Base-by-base conservation (phyloP, 2,329 filamentous ascomycete genomes). In the Phialemoniopsis sp. region DNA sequence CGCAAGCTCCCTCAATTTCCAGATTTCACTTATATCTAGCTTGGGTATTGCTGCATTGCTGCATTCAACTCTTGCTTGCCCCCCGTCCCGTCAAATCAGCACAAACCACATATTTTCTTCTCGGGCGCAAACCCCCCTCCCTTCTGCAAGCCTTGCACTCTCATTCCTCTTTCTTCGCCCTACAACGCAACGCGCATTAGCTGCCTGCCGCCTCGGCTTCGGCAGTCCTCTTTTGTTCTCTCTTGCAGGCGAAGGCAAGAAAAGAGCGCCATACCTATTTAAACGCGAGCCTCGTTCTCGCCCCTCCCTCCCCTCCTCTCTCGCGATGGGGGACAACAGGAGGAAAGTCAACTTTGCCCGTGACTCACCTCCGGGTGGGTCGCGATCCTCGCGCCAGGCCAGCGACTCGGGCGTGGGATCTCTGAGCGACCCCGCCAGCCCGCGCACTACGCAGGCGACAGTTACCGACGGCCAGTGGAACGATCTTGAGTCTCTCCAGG, bases 361-460 rank as follows among this genome's bases (percentile, higher is more conserved):
- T 34, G 47, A 52, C 36, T 56, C 54, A 29, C 52, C 54, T 38
- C 42, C 46, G 42, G 48, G 52, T 38, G 54, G 49, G 46, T 52
- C 50, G 35, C 45, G 45, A 21, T 48, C 49, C 45, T 55, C 56
- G 35, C 47, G 55, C 34, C 52, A 54, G 29, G 49, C 52, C 33
- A 58, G 53, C 48, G 58, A 60, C 42, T 60, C 56, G 10, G 59
- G 55, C 29, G 47, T 54, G 36, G 57, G 54, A 46, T 59, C 57
- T 40, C 52, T 55, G 40, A 60, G 53, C 46, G 56, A 56, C 43
- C 51, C 52, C 35, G 54, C 55, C 38, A 54, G 50, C 45, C 49
- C 50, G 33, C 31, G 48, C 17, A 48, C 53, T 36, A 48, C 49
- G 44, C 39, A 50, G 43, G 41, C 42, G 34, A 42, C 48, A 26